Base-by-base conservation (phyloP, 192 early-diverging fungal genomes). In the Entophlyctis luteolus region DNA sequence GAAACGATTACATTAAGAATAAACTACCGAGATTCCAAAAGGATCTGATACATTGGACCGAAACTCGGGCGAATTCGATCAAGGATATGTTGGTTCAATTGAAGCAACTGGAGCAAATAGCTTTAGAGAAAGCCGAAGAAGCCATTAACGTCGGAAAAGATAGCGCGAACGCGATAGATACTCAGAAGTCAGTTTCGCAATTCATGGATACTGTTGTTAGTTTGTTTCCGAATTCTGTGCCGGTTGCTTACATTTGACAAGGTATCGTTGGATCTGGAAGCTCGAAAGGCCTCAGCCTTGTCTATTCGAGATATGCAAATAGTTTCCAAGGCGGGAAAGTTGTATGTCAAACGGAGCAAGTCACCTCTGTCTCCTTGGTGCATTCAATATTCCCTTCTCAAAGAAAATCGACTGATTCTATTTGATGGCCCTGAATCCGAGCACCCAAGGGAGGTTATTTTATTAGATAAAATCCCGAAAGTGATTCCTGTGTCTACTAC, bases 271-370 rank as follows among this genome's bases (percentile, higher is more conserved):
- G 72, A 50, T 37, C 23, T 53, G n/a, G 59, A 75, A 36, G 46
- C 55, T 18, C 59, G 65, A 31, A 59, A 59, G 62, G 48, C 34
- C 12, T 70, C 68, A 1, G 57, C 58, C 28, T 67, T 48, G 42
- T 75, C 36, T 4, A 59, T 72, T 39, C 32, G 55, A 14, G 63
- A 37, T 27, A 36, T 77, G 33, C 23, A 36, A 14, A 56, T 50
- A n/a, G 59, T 59, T 22, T 54, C 65, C 6, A 73, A 59, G 47
- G 67, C 71, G 18, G 75, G 75, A n/a, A 52, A 55, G 28, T 63
- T 77, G 62, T 59, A 73, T 28, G 14, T 77, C 28, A 77, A 77
- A 48, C 65, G 75, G 8, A 73, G 70, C 20, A 72, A 78, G 48
- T 73, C 73, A 38, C 59, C 62, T 14, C 48, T 75, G 4, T 59